Evolutionary conservation across 2,329 filamentous ascomycete species (phyloP).

Genomic region (Aspergillus fischeri): DNA sequence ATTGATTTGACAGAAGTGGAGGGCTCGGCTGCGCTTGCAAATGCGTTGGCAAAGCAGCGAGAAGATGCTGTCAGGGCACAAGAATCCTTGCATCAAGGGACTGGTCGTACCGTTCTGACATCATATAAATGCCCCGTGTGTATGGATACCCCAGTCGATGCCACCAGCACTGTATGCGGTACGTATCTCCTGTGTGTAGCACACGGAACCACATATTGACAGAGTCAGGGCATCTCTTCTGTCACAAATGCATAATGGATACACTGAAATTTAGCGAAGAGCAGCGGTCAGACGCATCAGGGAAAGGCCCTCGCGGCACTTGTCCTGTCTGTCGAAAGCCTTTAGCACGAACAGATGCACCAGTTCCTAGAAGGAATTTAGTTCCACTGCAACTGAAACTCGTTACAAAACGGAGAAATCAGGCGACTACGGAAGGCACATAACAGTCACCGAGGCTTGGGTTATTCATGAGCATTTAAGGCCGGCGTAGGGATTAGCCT

Average conservation of each 20-base stretch:
- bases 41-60: constrained; percentile 50
- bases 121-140: constrained; percentile 59
- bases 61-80: constrained; percentile 50
- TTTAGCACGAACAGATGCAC: constrained; percentile 33
- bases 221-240: constrained; percentile 55
- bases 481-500: neutral
- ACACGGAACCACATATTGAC: constrained; percentile 5
- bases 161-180: constrained; percentile 60
- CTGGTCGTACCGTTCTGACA: constrained; percentile 38
- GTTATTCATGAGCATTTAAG: neutral
- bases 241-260: constrained; percentile 59
- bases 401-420: constrained; percentile 23
- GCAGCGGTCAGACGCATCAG: constrained; percentile 33
- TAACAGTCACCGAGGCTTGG: neutral
- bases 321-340: constrained; percentile 45
- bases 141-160: constrained; percentile 58
- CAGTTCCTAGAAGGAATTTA: constrained; percentile 33
- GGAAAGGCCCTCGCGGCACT: constrained; percentile 33
- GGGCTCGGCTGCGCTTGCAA: constrained; percentile 38
- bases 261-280: constrained; percentile 55
- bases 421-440: neutral
- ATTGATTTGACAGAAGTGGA: constrained; percentile 49
- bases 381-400: constrained; percentile 38
- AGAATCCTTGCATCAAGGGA: constrained; percentile 26
- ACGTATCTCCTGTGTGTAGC: constrained; percentile 21